Evolutionary conservation across 2,329 filamentous ascomycete genomes (phyloP).

Genomic region (Triangularia setosa): DNA sequence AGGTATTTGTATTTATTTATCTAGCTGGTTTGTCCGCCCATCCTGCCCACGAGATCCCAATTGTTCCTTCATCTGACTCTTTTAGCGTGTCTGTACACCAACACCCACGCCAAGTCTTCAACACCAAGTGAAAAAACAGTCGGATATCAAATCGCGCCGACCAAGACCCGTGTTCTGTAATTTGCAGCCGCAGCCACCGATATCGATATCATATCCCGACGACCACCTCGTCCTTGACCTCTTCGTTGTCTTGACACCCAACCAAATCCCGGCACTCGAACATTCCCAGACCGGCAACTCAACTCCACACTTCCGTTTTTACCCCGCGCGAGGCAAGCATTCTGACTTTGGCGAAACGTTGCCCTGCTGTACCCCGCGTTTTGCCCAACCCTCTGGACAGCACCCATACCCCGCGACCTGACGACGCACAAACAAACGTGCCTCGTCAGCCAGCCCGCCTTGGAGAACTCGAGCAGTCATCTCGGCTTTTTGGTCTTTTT

Average conservation of each 20-base stretch:
- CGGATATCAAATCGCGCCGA: not conserved
- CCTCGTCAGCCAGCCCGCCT: not conserved
- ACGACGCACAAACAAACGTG: not conserved
- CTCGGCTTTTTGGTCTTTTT: not conserved
- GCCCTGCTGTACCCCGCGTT: slow-evolving; percentile 13
- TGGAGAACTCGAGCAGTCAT: not conserved
- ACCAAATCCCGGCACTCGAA: not conserved
- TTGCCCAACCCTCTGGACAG: slow-evolving; percentile 1
- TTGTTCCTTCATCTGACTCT: not conserved
- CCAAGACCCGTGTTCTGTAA: not conserved
- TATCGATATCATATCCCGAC: not conserved
- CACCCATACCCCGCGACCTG: not conserved
- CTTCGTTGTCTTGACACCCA: not conserved
- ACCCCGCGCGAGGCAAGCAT: slow-evolving; percentile 8
- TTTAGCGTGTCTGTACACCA: not conserved
- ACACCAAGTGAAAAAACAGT: not conserved
- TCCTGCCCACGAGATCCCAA: not conserved
- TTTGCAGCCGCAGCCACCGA: not conserved
- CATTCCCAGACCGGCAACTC: not conserved
- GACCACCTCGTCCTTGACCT: not conserved
- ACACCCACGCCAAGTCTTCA: not conserved
- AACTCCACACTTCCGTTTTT: not conserved
- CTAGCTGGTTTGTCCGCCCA: not conserved
- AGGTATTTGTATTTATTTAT: not conserved
- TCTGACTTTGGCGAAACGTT: slow-evolving; percentile 10